Base-by-base conservation (phyloP, 768 basidiomycete species). In the Collybiopsis confluens region DNA sequence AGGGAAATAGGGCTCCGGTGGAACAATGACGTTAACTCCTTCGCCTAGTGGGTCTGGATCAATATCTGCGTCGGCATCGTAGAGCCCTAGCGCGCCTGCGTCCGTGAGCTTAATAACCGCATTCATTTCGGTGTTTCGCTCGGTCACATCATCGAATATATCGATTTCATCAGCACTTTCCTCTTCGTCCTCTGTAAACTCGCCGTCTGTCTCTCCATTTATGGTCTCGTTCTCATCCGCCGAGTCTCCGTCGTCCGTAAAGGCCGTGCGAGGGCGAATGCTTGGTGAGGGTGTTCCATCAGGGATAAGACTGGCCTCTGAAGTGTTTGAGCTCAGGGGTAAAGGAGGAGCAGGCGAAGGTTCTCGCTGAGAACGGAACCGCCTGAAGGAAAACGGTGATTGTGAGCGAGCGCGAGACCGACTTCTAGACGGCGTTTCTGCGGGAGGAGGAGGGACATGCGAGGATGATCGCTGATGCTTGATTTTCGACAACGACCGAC, bases 21-120 rank as follows among this genome's bases (percentile, higher is more conserved):
- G 88, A 1, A 92, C 81, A 58, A 93, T 82, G 50, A 94, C 86
- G 61, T 93, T 94, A 18, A 92, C 88, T 53, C 92, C 95, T 68
- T 97, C 94, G 11, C 95, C 95, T 9, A 95, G 75, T 0, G 90
- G 90, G 67, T 95, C 93, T 0, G 86, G 81, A 52, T 85, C 83
- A 3, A 68, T 71, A 45, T 87, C 86, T 16, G 70, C 73, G 50
- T 88, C 87, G 10, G 38, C 30, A 24, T 43, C 40, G 37, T 10
- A 44, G 16, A 42, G 33, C 7, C 77, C 79, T 1, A 72, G 67
- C 0, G 74, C 65, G 21, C 76, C 71, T 28, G 59, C 54, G 18
- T 54, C 37, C 69, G 48, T 26, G 8, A 56, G 73, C 0, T 65
- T 64, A 41, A 77, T 70, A 36, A 85, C 73, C 1, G 88, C 80